These are phyloP conservation scores for Exophiala lecanii-corni DNA, from an alignment of 2,329 filamentous ascomycete genomes.

Conservation along the genomic window DNA sequence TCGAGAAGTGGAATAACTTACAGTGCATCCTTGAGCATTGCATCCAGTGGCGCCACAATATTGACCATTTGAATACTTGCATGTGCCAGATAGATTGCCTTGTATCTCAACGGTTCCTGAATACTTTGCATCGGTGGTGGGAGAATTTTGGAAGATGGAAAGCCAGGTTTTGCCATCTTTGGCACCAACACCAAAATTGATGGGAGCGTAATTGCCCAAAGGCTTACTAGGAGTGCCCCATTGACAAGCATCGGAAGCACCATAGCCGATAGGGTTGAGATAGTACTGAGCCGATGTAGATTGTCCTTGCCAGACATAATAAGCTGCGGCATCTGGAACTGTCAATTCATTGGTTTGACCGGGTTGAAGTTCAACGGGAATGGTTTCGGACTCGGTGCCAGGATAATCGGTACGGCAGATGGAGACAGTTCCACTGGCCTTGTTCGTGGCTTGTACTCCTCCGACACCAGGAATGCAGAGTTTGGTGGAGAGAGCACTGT, in stretches of 20 bases:
- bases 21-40: slow-evolving; percentile 68
- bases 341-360: slow-evolving; percentile 62
- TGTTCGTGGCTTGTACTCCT: slow-evolving; percentile 71
- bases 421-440: slow-evolving; percentile 60
- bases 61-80: slow-evolving; percentile 61
- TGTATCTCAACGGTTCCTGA: slow-evolving; percentile 74
- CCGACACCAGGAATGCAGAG: slow-evolving; percentile 72
- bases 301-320: slow-evolving; percentile 73
- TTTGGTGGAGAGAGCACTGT: slow-evolving; percentile 55
- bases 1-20: slow-evolving; percentile 48
- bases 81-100: slow-evolving; percentile 60
- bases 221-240: slow-evolving; percentile 63
- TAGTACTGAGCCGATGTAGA: slow-evolving; percentile 92
- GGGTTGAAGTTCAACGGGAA: slow-evolving; percentile 63
- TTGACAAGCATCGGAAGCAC: slow-evolving; percentile 63
- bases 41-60: slow-evolving; percentile 53
- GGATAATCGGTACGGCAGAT: slow-evolving; percentile 97
- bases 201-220: slow-evolving; percentile 78
- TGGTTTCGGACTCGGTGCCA: slow-evolving; percentile 75
- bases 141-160: slow-evolving; percentile 78
- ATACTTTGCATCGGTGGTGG: slow-evolving; percentile 65
- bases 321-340: slow-evolving; percentile 66
- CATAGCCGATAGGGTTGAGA: slow-evolving; percentile 75
- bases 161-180: slow-evolving; percentile 67
- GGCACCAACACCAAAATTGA: slow-evolving; percentile 74